Evolutionary conservation across 2,329 filamentous ascomycete species (phyloP).

Genomic region (Botrytis medusae): DNA sequence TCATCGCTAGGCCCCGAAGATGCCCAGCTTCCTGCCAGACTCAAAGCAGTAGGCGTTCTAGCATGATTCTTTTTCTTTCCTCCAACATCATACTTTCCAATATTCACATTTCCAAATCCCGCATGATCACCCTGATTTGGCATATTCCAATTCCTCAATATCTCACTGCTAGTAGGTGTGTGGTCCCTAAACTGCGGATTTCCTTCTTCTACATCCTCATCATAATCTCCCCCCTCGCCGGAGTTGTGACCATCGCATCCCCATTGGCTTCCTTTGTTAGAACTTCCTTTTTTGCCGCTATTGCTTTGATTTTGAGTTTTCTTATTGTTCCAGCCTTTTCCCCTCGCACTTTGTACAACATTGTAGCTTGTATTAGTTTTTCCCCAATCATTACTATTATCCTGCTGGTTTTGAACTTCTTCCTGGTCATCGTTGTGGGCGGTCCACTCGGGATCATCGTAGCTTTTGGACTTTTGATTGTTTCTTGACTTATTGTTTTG

Average conservation of each 20-base stretch:
- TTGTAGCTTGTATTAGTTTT: neutral
- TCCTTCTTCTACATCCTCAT: conserved; percentile 2
- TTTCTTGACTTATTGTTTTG: neutral
- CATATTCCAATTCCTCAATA: neutral
- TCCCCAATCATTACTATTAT: neutral
- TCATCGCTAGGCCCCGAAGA: neutral
- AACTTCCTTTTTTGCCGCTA: neutral
- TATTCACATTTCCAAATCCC: neutral
- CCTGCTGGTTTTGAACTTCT: conserved; percentile 1
- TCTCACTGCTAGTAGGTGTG: conserved; percentile 11
- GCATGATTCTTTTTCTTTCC: neutral
- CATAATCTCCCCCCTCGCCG: conserved; percentile 4
- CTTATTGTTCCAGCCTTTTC: conserved; percentile 16
- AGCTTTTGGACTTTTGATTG: neutral
- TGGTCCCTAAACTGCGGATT: conserved; percentile 2
- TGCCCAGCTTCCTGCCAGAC: conserved; percentile 13
- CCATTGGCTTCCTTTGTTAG: conserved; percentile 11
- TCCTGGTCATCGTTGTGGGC: neutral
- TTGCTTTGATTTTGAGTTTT: conserved; percentile 9
- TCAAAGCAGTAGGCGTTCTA: conserved; percentile 6
- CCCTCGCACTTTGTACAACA: conserved; percentile 14
- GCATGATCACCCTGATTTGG: neutral
- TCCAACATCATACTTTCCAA: neutral
- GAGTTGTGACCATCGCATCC: conserved; percentile 18
- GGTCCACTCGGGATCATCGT: conserved; percentile 12